Percentiles rank a stretch among this genome's conserved stretches.
phyloP scores from a whole-genome alignment of 257 asterid species.

The Penstemon eatonii region DNA sequence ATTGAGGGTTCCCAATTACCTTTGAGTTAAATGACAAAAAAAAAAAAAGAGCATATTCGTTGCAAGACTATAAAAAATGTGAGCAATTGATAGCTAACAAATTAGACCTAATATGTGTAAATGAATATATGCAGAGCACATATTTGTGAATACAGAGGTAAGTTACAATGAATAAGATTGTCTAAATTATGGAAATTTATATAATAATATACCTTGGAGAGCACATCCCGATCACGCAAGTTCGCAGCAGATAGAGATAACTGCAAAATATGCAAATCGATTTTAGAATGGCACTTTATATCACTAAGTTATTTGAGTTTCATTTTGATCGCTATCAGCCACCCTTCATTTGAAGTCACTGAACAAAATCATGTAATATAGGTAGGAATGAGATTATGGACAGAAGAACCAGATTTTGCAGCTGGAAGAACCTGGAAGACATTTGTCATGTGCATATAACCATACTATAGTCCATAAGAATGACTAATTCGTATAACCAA shows the following conservation, averaged over 20 bases:
- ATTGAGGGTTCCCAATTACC: background rate
- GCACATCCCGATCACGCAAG: conserved; percentile 84
- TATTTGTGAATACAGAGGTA: background rate
- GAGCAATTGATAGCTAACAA: conserved; percentile 9
- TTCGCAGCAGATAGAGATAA: conserved; percentile 82
- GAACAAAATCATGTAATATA: conserved; percentile 8
- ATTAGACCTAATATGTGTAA: conserved; percentile 19
- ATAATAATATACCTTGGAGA: conserved; percentile 83
- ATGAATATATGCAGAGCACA: background rate
- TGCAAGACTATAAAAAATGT: conserved; percentile 21
- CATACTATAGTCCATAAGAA: background rate
- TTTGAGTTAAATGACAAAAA: conserved; percentile 7
- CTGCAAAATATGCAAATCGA: conserved; percentile 51
- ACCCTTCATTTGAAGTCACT: background rate
- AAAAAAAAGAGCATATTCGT: conserved; percentile 9
- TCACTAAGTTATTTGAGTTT: conserved; percentile 16
- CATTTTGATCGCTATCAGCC: background rate
- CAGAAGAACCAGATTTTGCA: background rate
- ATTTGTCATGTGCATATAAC: conserved; percentile 4
- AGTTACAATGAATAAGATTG: conserved; percentile 12
- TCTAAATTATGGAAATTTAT: background rate
- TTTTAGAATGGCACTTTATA: conserved; percentile 19
- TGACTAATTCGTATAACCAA: conserved; percentile 13
- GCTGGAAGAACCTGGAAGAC: conserved; percentile 6
- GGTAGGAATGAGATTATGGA: conserved; percentile 5